Evolutionary conservation across 352 stramenopile genomes (phyloP).

Genomic region (Blastocystis sp.): DNA sequence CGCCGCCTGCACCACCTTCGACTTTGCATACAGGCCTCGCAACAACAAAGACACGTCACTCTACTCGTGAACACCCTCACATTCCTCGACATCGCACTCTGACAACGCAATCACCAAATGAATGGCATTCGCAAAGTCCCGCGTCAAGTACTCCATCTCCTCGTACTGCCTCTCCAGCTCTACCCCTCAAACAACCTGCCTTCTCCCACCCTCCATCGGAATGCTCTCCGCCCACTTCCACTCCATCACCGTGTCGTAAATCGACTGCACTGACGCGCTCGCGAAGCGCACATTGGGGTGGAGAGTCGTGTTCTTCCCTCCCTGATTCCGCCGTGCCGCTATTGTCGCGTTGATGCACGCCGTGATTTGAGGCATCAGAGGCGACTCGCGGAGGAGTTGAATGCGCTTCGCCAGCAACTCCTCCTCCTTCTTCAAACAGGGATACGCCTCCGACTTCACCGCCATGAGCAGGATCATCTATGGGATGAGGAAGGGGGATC

Average conservation of each 20-base stretch:
- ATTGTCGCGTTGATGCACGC: not conserved
- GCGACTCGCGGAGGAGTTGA: not conserved
- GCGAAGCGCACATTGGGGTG: too few relatives aligned
- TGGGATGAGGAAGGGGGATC: not conserved
- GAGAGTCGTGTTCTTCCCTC: too few relatives aligned
- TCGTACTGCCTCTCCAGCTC: slow-evolving; percentile 23
- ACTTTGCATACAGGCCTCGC: slow-evolving; percentile 13
- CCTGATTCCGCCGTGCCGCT: too few relatives aligned
- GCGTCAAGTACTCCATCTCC: slow-evolving; percentile 14
- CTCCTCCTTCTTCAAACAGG: not conserved
- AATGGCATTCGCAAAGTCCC: not conserved
- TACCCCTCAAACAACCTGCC: not conserved
- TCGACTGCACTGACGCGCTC: not conserved
- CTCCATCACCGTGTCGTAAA: slow-evolving; percentile 3
- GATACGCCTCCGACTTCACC: not conserved
- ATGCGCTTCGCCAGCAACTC: not conserved
- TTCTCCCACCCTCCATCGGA: not conserved
- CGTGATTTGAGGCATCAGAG: not conserved
- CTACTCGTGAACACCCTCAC: not conserved
- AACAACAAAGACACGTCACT: not conserved
- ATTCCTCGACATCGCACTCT: not conserved
- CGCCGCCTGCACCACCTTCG: slow-evolving; percentile 8
- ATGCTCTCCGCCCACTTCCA: not conserved
- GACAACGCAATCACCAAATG: slow-evolving; percentile 22
- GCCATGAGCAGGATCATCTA: not conserved